Conservation (phyloP, 2,329 filamentous ascomycete genomes). For the Arthrobotrys musiformis region DNA sequence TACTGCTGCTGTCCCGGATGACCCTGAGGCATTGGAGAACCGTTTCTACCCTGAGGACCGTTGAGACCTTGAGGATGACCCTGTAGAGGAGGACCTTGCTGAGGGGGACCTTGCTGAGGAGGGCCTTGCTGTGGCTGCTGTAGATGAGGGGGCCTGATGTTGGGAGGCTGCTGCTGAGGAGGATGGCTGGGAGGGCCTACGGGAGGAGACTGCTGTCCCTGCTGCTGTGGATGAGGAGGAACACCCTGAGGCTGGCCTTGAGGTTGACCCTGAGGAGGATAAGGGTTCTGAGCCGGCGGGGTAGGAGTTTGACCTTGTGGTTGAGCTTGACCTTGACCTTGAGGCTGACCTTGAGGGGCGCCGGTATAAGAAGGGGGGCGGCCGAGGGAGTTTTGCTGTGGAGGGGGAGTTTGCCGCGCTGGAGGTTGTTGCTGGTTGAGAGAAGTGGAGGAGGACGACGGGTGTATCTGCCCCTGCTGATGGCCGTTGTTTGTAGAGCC, state of each 20-base stretch:
- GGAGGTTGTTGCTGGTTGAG: constrained; percentile 65
- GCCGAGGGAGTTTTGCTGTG: constrained; percentile 66
- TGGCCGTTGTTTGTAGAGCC: constrained; percentile 58
- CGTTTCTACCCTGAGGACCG: constrained; percentile 36
- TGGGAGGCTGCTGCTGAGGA: constrained; percentile 49
- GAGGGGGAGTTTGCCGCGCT: constrained; percentile 61
- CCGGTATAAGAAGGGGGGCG: constrained; percentile 74
- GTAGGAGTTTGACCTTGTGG: constrained; percentile 63
- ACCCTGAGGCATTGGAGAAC: constrained; percentile 46
- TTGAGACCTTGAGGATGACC: constrained; percentile 57
- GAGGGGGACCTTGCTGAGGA: constrained; percentile 61
- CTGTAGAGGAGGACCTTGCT: constrained; percentile 58
- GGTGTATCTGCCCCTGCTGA: constrained; percentile 56
- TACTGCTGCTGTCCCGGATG: constrained; percentile 38
- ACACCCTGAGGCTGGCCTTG: constrained; percentile 65
- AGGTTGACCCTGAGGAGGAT: constrained; percentile 64
- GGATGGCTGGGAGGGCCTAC: constrained; percentile 62
- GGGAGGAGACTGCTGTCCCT: constrained; percentile 67
- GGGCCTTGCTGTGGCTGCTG: constrained; percentile 63
- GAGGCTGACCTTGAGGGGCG: constrained; percentile 65
- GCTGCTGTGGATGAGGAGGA: constrained; percentile 66
- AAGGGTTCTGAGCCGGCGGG: constrained; percentile 63
- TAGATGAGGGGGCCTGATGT: constrained; percentile 58
- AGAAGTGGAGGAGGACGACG: constrained; percentile 46
- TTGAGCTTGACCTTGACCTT: too few relatives aligned